phyloP scores from a whole-genome alignment of 1,284 basidiomycete species.

The Ceratobasidium sp. region DNA sequence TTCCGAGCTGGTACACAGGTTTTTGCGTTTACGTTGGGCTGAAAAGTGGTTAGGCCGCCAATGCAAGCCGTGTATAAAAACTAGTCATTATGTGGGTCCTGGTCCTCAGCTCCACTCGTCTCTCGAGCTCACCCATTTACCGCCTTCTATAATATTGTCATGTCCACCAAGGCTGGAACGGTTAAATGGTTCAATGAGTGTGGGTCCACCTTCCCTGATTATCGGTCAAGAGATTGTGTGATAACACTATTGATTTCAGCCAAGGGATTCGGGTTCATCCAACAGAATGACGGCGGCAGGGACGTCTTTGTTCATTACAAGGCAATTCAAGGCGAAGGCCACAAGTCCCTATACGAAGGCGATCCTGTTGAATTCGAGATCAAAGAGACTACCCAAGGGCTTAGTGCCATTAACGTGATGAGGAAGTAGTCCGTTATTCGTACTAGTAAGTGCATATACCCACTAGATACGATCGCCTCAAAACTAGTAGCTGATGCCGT shows the following conservation, averaged over 20 bases:
- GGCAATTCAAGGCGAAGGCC: constrained; percentile 32
- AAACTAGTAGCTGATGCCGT: background rate
- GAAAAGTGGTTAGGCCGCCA: background rate
- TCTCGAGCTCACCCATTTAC: constrained; percentile 31
- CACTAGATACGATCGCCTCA: background rate
- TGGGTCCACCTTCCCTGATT: background rate
- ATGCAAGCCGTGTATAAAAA: background rate
- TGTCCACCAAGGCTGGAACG: constrained; percentile 30
- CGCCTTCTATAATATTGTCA: constrained; percentile 14
- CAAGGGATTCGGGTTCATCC: constrained; percentile 43
- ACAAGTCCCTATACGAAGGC: constrained; percentile 43
- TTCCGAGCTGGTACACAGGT: background rate
- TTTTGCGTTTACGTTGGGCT: background rate
- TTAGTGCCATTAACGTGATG: constrained; percentile 33
- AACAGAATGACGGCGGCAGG: constrained; percentile 33
- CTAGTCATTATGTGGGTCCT: background rate
- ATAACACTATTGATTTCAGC: constrained; percentile 25
- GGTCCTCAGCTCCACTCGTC: constrained; percentile 19
- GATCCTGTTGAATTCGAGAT: constrained; percentile 44
- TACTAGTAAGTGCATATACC: background rate
- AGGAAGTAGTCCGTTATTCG: constrained; percentile 20
- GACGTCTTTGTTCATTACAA: constrained; percentile 46
- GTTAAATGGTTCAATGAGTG: constrained; percentile 46
- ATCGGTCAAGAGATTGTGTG: background rate
- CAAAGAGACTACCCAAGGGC: constrained; percentile 18